Base-by-base conservation (phyloP, 257 asterid genomes). In the Ehretia macrophylla region DNA sequence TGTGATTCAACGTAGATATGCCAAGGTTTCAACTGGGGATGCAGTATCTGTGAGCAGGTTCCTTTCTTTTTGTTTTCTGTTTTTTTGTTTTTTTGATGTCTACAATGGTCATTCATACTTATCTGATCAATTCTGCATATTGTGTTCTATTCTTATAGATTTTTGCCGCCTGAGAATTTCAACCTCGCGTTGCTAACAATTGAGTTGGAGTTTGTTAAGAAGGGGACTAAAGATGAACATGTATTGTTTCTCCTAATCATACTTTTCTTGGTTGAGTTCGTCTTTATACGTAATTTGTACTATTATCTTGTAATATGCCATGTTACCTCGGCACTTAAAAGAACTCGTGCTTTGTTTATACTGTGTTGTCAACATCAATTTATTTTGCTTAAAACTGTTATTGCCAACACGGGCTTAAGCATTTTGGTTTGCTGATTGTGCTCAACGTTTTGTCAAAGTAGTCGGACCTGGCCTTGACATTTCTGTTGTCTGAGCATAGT, bases 161-260 rank as follows among this genome's bases (percentile, higher is more conserved):
- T 85, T 59, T 52, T 67, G 58, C 99, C 94, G 52, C 97, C 99
- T 17, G 99, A 93, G 59, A 55, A 77, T 74, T 89, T 83, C 75
- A 82, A 82, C 70, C 84, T 86, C 44, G 89, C 97, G 20, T 63
- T 93, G 83, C 83, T 93, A 47, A 83, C 87, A 22, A 81, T 93
- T n/a, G 99, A 93, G 66, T 79, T 93, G 86, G 99, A 93, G 85
- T 93, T 89, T 75, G 88, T 93, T 63, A 89, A 85, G 85, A 93
- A 79, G 68, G 96, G 89, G 62, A 70, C 94, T 44, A 93, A 69
- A 79, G 97, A 93, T 1, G 99, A 89, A 67, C 91, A 79, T 73
- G 99, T 93, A 67, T 68, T 47, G 27, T 55, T 60, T 61, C 54
- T 60, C 49, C 12, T 69, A 17, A 46, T 58, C 44, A 32, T 32